These are phyloP conservation scores for Penicillium roqueforti DNA, from an alignment of 495 filamentous ascomycete species.

Conservation along the genomic window DNA sequence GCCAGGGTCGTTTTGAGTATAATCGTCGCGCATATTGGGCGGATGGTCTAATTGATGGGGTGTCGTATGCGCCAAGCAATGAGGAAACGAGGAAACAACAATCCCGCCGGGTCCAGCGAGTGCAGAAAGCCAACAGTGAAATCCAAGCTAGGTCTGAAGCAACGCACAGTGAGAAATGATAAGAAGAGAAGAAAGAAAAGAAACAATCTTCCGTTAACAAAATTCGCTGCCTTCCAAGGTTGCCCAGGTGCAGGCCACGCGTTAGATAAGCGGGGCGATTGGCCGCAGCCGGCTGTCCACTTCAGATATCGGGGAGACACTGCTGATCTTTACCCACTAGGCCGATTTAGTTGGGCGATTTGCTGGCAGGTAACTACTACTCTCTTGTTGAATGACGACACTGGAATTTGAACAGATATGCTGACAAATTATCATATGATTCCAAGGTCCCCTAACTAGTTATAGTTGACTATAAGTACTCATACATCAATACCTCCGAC, in stretches of 20 bases:
- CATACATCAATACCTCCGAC: too few species aligned
- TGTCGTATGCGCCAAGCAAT: background rate
- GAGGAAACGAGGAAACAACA: background rate
- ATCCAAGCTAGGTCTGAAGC: background rate
- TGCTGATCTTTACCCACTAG: background rate
- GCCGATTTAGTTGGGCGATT: background rate
- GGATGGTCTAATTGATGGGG: background rate
- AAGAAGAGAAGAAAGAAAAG: background rate
- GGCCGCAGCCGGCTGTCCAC: background rate
- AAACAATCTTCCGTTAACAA: background rate
- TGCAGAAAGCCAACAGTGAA: background rate
- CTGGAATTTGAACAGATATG: too few species aligned
- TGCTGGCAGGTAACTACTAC: too few species aligned
- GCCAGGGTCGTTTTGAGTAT: background rate
- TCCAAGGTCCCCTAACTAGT: too few species aligned
- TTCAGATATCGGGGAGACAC: background rate
- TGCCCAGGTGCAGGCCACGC: conserved; percentile 12
- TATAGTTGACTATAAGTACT: too few species aligned
- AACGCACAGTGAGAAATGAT: background rate
- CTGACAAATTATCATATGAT: too few species aligned
- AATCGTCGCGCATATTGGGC: background rate
- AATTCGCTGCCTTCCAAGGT: background rate
- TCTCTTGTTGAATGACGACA: too few species aligned
- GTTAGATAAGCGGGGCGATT: conserved; percentile 6
- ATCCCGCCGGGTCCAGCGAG: background rate